Conservation (phyloP, 768 basidiomycete genomes). For the Solioccasus polychromus region DNA sequence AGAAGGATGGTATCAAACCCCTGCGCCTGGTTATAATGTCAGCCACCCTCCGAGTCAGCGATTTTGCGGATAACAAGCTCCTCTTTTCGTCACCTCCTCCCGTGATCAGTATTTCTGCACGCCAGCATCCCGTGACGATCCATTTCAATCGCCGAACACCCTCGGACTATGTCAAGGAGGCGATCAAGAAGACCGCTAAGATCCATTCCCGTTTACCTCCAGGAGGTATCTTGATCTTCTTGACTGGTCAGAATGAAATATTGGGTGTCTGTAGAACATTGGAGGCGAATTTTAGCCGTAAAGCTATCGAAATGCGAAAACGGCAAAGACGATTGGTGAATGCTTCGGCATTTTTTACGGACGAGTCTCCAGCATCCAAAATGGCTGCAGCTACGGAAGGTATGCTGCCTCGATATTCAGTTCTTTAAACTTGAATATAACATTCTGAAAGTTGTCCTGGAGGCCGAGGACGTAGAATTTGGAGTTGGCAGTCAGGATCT, state of each 20-base stretch:
- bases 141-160: conserved; percentile 89
- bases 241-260: conserved; percentile 97
- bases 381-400: conserved; percentile 21
- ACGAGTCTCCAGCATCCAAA: conserved; percentile 16
- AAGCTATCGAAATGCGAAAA: conserved; percentile 55
- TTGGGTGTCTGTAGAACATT: conserved; percentile 77
- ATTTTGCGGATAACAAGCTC: conserved; percentile 83
- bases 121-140: conserved; percentile 92
- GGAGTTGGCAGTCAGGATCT: conserved; percentile 49
- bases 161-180: conserved; percentile 87
- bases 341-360: conserved; percentile 28
- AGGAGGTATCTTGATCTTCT: conserved; percentile 89
- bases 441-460: conserved; percentile 55
- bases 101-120: conserved; percentile 81
- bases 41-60: conserved; percentile 89
- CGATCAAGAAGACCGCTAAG: conserved; percentile 84
- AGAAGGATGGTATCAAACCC: conserved; percentile 74
- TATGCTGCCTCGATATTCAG: not conserved
- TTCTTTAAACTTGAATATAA: conserved; percentile 2
- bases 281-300: conserved; percentile 71
- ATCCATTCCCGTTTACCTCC: conserved; percentile 91
- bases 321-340: conserved; percentile 31
- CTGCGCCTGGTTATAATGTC: conserved; percentile 97
- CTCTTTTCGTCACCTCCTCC: conserved; percentile 88
- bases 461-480: conserved; percentile 79